A percentile compares a stretch with the other conserved stretches of the same genome.
phyloP scores from a whole-genome alignment of 2,329 filamentous ascomycete genomes.

The Ascocoryne sarcoides region DNA sequence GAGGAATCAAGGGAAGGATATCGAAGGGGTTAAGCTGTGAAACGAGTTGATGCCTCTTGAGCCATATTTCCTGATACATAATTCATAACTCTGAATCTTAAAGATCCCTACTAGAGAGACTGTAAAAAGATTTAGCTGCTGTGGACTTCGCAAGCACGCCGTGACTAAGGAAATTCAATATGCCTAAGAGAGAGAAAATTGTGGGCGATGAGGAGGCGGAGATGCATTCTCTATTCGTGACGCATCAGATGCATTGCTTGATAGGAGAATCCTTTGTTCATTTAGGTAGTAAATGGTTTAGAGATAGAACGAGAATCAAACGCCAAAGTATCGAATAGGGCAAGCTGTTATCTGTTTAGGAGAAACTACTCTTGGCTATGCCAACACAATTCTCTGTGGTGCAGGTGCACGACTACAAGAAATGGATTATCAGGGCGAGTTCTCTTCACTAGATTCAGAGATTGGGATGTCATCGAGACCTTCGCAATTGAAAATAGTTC shows the following conservation, averaged over 20 bases:
- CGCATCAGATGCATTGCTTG: constrained; percentile 25
- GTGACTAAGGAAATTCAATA: constrained; percentile 21
- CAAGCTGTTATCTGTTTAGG: constrained; percentile 25
- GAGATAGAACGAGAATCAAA: background rate
- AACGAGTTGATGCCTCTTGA: constrained; percentile 24
- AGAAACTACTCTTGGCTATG: constrained; percentile 26
- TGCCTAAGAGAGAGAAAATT: constrained; percentile 22
- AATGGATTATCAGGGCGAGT: constrained; percentile 21
- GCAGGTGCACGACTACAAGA: constrained; percentile 7
- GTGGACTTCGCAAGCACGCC: constrained; percentile 24
- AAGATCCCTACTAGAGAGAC: background rate
- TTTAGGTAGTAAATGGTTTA: constrained; percentile 20
- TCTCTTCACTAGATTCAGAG: constrained; percentile 25
- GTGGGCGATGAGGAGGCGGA: constrained; percentile 20
- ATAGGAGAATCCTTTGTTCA: constrained; percentile 26
- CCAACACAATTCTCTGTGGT: constrained; percentile 18
- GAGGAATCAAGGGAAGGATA: constrained; percentile 17
- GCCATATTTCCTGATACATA: background rate
- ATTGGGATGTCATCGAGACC: constrained; percentile 22
- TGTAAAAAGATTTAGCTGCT: constrained; percentile 15
- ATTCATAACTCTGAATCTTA: too few species aligned
- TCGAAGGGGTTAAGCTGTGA: constrained; percentile 21
- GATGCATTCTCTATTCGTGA: constrained; percentile 23
- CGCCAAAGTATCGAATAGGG: constrained; percentile 10
- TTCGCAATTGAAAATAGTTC: constrained; percentile 20